Evolutionary conservation across 108 stramenopile species (phyloP), one percentile per base, ranked within the genome.

Genomic region (Parietichytrium sp.): DNA sequence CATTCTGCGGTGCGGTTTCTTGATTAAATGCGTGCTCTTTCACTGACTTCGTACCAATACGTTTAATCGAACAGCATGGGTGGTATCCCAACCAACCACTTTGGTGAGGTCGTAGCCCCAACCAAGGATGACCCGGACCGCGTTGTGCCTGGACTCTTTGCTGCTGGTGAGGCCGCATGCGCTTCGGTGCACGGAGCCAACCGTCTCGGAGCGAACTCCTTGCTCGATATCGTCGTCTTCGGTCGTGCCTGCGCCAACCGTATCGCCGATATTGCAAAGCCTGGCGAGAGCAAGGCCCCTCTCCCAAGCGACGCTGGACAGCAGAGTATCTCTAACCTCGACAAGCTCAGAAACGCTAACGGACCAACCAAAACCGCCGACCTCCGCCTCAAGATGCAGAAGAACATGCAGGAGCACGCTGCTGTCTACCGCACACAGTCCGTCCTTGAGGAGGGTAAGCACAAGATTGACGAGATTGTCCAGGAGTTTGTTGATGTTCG

Each of bases 141-240:
- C 55, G 92, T 95, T 23, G 93, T 99, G 16, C 98, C 98, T 36
- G 98, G 98, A 42, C 89, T 97, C 30, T 99, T 94, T 85, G 98
- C 97, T 52, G 97, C 97, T 18, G 98, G 98, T 38, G 98, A 98
- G 90, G 95, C 93, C 47, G 97, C 97, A 31, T 93, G 95, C 84
- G 98, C 98, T 10, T 96, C 96, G 12, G 98, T 99, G 15, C 98
- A 99, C 83, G 98, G 98, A n/a, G 98, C 98, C 84, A 99, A 99
- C 87, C 95, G 98, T 16, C 89, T 99, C 31, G 98, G 98, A 15
- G 98, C 98, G 83, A 99, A 99, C 84, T 95, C 93, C 26, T 88
- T 99, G 26, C 88, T 99, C 27, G 98, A 99, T 83, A 98, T 99
- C 89, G 98, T 99, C 61, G 98, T 99, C 54, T 99, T 99, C 90